A percentile compares a stretch with the other conserved stretches of the same genome.
These are phyloP conservation scores for Ascosphaera acerosa DNA, from an alignment of 2,329 filamentous ascomycete genomes.

Conservation along the genomic window DNA sequence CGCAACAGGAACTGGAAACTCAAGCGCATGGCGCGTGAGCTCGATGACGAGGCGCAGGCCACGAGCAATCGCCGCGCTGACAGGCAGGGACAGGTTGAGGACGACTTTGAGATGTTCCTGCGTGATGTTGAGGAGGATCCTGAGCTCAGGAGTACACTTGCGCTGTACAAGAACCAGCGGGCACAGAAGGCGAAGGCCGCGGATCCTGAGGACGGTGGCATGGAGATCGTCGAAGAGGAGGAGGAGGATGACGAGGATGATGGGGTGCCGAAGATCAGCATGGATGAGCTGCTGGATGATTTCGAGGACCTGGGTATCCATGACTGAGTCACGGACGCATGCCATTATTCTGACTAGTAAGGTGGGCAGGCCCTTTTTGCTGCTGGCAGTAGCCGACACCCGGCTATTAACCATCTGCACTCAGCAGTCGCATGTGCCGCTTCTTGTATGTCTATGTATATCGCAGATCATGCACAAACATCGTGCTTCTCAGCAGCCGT, in stretches of 20 bases:
- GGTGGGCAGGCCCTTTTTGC: too few species aligned
- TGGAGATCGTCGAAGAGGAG: conserved; percentile 24
- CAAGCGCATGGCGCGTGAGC: conserved; percentile 76
- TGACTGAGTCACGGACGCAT: conserved; percentile 11
- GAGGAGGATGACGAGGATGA: conserved; percentile 35
- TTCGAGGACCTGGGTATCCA: conserved; percentile 65
- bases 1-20: conserved; percentile 76
- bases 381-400: too few species aligned
- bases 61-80: conserved; percentile 27
- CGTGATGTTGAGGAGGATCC: conserved; percentile 89
- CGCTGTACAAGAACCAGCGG: conserved; percentile 52
- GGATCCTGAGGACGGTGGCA: conserved; percentile 16
- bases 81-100: conserved; percentile 53
- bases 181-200: conserved; percentile 22
- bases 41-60: conserved; percentile 34
- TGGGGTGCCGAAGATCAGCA: conserved; percentile 42
- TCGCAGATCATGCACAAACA: too few species aligned
- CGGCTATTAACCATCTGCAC: too few species aligned
- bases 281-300: conserved; percentile 71
- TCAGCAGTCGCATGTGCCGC: too few species aligned
- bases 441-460: too few species aligned
- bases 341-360: too few species aligned
- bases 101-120: conserved; percentile 93
- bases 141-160: conserved; percentile 60
- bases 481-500: too few species aligned